These are phyloP conservation scores for Emericellopsis terricola DNA, from an alignment of 495 filamentous ascomycete species.

Conservation along the genomic window DNA sequence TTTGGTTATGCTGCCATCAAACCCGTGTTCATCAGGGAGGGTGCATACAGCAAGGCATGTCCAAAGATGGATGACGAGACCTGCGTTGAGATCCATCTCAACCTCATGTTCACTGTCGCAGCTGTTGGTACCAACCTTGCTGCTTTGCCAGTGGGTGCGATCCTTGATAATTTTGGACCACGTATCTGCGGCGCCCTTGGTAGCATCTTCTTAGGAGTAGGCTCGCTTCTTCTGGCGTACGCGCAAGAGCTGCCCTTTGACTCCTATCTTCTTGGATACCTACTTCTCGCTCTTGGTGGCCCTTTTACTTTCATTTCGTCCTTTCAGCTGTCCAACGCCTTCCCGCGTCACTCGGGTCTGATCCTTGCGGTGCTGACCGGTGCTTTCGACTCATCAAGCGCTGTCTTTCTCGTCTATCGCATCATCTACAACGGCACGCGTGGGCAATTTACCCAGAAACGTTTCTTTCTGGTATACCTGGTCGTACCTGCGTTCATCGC, in stretches of 20 bases:
- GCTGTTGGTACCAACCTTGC: conserved; percentile 67
- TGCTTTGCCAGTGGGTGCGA: conserved; percentile 69
- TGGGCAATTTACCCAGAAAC: conserved; percentile 40
- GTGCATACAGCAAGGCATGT: conserved; percentile 52
- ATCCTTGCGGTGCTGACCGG: conserved; percentile 76
- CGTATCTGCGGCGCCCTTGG: conserved; percentile 60
- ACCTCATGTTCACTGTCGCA: conserved; percentile 89
- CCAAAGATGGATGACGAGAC: conserved; percentile 17
- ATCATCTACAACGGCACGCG: conserved; percentile 47
- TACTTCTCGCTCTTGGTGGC: conserved; percentile 68
- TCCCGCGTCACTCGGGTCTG: conserved; percentile 67
- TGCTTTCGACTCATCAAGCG: conserved; percentile 77
- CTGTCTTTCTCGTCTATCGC: conserved; percentile 75
- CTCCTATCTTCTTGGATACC: conserved; percentile 60
- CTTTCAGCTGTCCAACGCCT: conserved; percentile 87
- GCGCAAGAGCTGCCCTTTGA: conserved; percentile 47
- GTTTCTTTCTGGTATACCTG: conserved; percentile 67
- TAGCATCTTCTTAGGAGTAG: conserved; percentile 46
- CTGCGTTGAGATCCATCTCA: conserved; percentile 61
- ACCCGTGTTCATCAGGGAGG: conserved; percentile 58
- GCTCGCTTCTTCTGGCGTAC: conserved; percentile 52
- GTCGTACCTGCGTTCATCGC: conserved; percentile 55
- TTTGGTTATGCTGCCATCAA: conserved; percentile 80
- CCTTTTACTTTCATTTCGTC: conserved; percentile 83
- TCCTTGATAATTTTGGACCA: conserved; percentile 71